Evolutionary conservation across 2,329 filamentous ascomycete genomes (phyloP).

Genomic region (Curvularia spicifera): DNA sequence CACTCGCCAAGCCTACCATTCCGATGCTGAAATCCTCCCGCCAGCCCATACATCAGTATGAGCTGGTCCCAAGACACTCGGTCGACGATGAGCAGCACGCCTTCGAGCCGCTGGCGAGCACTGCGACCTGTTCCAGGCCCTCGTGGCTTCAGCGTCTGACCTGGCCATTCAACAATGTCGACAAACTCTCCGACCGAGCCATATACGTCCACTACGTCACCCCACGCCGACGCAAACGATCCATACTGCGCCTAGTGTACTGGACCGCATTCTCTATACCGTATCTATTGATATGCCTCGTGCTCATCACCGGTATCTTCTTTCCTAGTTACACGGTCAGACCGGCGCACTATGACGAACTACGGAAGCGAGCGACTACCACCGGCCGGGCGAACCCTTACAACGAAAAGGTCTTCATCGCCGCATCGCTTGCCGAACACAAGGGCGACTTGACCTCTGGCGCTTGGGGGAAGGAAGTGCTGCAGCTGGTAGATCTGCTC

Average conservation of each 20-base stretch:
- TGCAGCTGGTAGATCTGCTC: constrained; percentile 68
- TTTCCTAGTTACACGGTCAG: constrained; percentile 63
- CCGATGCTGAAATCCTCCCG: constrained; percentile 30
- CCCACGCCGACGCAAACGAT: constrained; percentile 42
- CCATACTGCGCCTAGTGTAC: constrained; percentile 40
- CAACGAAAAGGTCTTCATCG: constrained; percentile 75
- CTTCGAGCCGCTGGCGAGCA: constrained; percentile 18
- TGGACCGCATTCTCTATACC: constrained; percentile 43
- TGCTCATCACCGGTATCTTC: constrained; percentile 56
- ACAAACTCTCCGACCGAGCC: constrained; percentile 38
- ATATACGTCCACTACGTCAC: constrained; percentile 44
- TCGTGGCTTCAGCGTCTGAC: constrained; percentile 38
- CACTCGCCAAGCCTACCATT: constrained; percentile 4
- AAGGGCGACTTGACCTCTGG: constrained; percentile 66
- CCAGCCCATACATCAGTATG: constrained; percentile 39
- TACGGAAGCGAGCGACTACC: constrained; percentile 45
- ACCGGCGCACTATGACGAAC: constrained; percentile 59
- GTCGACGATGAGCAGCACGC: constrained; percentile 33
- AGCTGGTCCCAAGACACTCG: constrained; percentile 42
- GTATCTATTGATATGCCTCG: constrained; percentile 44
- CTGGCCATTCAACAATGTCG: constrained; percentile 29
- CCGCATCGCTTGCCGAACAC: constrained; percentile 72
- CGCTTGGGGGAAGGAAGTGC: constrained; percentile 67
- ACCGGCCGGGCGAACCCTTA: constrained; percentile 58
- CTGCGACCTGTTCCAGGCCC: constrained; percentile 12